Conservation (phyloP, 306 rosid genomes). For the Malus asiatica region DNA sequence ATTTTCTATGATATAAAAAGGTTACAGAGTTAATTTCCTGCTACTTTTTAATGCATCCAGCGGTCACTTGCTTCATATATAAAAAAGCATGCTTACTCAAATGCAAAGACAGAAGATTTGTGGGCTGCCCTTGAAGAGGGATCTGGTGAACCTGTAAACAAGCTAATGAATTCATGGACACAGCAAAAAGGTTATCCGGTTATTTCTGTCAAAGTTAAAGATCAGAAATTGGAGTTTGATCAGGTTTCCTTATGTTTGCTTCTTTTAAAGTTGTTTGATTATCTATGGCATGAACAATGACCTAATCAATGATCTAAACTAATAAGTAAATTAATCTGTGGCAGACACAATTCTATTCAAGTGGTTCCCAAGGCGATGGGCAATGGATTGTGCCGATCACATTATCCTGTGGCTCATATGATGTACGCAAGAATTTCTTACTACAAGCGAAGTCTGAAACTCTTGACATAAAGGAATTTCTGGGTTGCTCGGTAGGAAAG, state of each 20-base stretch:
- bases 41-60: constrained; percentile 36
- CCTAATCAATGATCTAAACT: background rate
- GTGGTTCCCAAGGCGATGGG: constrained; percentile 76
- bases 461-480: constrained; percentile 43
- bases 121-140: constrained; percentile 96
- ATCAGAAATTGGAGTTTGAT: constrained; percentile 64
- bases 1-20: background rate
- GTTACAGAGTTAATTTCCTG: background rate
- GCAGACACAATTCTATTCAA: constrained; percentile 76
- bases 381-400: constrained; percentile 87
- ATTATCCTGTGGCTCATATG: constrained; percentile 62
- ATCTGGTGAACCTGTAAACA: constrained; percentile 85
- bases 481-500: constrained; percentile 25
- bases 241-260: constrained; percentile 51
- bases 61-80: constrained; percentile 85
- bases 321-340: constrained; percentile 13
- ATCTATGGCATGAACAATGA: background rate
- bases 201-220: constrained; percentile 56
- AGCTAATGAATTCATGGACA: constrained; percentile 87
- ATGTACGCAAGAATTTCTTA: constrained; percentile 57
- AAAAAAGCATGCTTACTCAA: constrained; percentile 64
- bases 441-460: constrained; percentile 52
- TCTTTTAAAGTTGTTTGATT: background rate
- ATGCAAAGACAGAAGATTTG: constrained; percentile 87
- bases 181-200: constrained; percentile 92